A percentile compares a stretch with the other conserved stretches of the same genome.
Conservation (phyloP, 768 basidiomycete genomes). For the Naganishia onofrii region DNA sequence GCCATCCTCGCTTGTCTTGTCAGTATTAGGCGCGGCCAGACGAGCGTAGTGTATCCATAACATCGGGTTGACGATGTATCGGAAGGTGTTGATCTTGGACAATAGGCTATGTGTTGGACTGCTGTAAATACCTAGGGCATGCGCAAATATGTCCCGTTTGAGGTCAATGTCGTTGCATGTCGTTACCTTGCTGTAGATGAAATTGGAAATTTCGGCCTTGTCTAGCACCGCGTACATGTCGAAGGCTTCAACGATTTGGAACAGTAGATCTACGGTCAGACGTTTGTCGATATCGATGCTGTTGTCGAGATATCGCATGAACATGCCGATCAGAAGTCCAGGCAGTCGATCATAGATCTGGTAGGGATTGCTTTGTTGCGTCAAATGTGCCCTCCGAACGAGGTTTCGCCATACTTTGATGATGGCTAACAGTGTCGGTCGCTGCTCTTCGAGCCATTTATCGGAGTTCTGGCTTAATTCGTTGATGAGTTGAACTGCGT, state of each 20-base stretch:
- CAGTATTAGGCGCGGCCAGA: constrained; percentile 56
- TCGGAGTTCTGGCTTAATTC: constrained; percentile 70
- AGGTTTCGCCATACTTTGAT: constrained; percentile 67
- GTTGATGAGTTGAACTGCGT: constrained; percentile 70
- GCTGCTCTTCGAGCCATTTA: constrained; percentile 69
- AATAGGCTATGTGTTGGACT: constrained; percentile 63
- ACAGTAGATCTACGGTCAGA: constrained; percentile 81
- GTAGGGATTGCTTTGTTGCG: constrained; percentile 40
- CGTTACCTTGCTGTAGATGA: constrained; percentile 82
- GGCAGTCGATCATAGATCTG: constrained; percentile 52
- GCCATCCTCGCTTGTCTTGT: constrained; percentile 44
- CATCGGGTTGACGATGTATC: constrained; percentile 81
- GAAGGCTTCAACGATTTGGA: constrained; percentile 79
- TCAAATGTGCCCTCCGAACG: constrained; percentile 38
- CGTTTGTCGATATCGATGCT: constrained; percentile 56
- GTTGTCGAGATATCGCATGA: constrained; percentile 58
- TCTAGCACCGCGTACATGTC: constrained; percentile 78
- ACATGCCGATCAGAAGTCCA: constrained; percentile 69
- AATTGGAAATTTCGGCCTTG: constrained; percentile 70
- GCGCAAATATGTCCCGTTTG: constrained; percentile 76
- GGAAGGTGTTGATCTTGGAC: constrained; percentile 66
- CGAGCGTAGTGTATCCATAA: constrained; percentile 69
- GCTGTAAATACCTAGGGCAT: constrained; percentile 82
- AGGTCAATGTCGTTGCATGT: constrained; percentile 63
- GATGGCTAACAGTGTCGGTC: constrained; percentile 67